Conservation (phyloP, 192 early-diverging fungal species). For the Blastocladiella britannica region DNA sequence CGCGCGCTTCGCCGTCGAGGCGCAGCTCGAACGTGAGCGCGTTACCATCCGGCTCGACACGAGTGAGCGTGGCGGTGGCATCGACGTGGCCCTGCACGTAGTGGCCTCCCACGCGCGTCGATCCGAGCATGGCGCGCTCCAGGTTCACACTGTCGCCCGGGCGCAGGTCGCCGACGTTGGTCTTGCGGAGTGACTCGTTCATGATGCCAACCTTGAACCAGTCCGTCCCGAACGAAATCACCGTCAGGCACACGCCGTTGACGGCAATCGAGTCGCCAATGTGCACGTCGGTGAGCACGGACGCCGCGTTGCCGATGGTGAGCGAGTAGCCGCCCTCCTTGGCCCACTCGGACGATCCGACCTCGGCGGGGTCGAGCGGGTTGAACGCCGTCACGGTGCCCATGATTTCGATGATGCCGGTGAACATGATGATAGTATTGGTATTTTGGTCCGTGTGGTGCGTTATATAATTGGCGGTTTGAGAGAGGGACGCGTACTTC, state of each 20-base stretch:
- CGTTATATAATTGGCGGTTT: too few relatives aligned
- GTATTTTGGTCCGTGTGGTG: too few relatives aligned
- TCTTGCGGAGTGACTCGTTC: conserved; percentile 80
- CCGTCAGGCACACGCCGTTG: conserved; percentile 92
- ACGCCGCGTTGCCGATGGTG: conserved; percentile 42
- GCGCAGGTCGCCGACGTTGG: conserved; percentile 63
- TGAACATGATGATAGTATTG: conserved; percentile 53
- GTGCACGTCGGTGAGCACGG: conserved; percentile 61
- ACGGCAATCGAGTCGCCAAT: conserved; percentile 85
- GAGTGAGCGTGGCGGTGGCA: conserved; percentile 50
- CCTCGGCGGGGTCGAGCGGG: conserved; percentile 43
- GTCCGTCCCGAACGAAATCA: conserved; percentile 68
- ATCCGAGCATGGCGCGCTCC: conserved; percentile 75
- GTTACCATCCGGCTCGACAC: conserved; percentile 69
- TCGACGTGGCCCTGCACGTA: conserved; percentile 96
- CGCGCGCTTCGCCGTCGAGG: conserved; percentile 20
- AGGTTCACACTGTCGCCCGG: conserved; percentile 70
- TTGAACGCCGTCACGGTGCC: conserved; percentile 49
- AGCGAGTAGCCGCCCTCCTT: conserved; percentile 67
- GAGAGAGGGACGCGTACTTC: too few relatives aligned
- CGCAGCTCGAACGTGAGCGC: conserved; percentile 55
- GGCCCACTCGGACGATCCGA: conserved; percentile 21
- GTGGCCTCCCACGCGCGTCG: conserved; percentile 85
- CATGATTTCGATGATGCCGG: conserved; percentile 87
- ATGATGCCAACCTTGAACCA: conserved; percentile 80